Conservation (phyloP, 805 yeast genomes). For the Candida krabiensis region DNA sequence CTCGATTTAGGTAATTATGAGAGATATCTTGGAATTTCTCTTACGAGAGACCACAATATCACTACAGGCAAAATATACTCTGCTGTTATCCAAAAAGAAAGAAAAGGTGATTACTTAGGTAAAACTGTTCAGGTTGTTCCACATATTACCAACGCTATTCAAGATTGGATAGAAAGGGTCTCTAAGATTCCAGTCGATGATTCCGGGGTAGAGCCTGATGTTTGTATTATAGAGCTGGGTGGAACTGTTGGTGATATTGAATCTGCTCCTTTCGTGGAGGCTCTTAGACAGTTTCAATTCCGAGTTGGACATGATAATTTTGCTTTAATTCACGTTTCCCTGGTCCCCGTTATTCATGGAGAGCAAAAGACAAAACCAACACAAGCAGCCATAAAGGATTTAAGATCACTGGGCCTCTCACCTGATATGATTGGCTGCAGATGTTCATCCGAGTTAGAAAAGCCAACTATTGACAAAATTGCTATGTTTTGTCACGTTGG, state of each 20-base stretch:
- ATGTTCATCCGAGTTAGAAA: conserved; percentile 80
- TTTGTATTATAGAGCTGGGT: conserved; percentile 96
- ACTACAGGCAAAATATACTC: conserved; percentile 98
- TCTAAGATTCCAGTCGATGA: conserved; percentile 89
- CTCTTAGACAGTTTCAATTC: conserved; percentile 97
- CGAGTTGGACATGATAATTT: conserved; percentile 93
- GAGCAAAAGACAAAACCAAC: conserved; percentile 99
- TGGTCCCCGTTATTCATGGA: conserved; percentile 97
- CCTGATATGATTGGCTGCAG: conserved; percentile 99
- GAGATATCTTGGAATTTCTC: conserved; percentile 89
- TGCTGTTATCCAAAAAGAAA: conserved; percentile 88
- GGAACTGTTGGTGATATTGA: conserved; percentile 99
- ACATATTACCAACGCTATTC: conserved; percentile 94
- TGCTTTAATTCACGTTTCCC: conserved; percentile 93
- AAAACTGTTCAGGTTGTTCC: conserved; percentile 99
- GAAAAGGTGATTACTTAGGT: conserved; percentile 96
- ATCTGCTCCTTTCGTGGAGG: conserved; percentile 98
- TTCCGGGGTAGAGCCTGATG: conserved; percentile 86
- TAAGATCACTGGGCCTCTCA: conserved; percentile 89
- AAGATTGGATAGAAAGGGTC: conserved; percentile 97
- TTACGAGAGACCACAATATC: conserved; percentile 92
- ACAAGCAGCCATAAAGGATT: conserved; percentile 97
- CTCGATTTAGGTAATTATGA: conserved; percentile 97
- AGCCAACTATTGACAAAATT: conserved; percentile 87
- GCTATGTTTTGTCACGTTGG: conserved; percentile 99